Evolutionary conservation across 495 filamentous ascomycete genomes (phyloP).

Genomic region (Aspergillus heteromorphus): DNA sequence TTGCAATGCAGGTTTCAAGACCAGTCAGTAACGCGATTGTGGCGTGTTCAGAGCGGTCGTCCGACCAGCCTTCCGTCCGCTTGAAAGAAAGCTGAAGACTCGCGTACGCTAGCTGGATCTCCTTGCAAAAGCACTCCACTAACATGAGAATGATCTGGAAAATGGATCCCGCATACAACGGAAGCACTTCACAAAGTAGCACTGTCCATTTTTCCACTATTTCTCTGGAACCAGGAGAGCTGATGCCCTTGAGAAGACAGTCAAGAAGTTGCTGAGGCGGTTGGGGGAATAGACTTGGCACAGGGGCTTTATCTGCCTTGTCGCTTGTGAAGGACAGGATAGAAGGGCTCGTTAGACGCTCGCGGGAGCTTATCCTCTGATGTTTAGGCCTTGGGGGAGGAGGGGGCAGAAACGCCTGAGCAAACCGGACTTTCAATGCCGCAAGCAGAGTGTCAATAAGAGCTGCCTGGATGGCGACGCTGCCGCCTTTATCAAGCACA

Average conservation of each 20-base stretch:
- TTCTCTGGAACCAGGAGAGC: constrained; percentile 64
- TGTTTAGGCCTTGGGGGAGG: constrained; percentile 34
- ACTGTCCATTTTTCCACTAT: constrained; percentile 87
- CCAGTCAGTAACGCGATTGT: constrained; percentile 76
- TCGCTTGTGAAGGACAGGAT: constrained; percentile 46
- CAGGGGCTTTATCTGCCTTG: constrained; percentile 35
- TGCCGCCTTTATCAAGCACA: constrained; percentile 50
- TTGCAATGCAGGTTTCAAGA: constrained; percentile 82
- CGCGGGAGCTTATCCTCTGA: constrained; percentile 39
- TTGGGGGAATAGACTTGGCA: constrained; percentile 29
- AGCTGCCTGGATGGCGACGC: constrained; percentile 56
- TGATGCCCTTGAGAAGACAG: constrained; percentile 77
- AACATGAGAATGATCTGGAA: constrained; percentile 88
- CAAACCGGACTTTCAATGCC: constrained; percentile 60
- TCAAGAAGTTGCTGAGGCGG: constrained; percentile 75
- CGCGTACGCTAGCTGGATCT: constrained; percentile 67
- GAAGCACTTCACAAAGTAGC: constrained; percentile 79
- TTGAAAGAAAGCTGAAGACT: constrained; percentile 47
- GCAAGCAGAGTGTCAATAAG: constrained; percentile 71
- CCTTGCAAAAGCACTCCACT: constrained; percentile 78
- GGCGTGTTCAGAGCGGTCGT: constrained; percentile 41
- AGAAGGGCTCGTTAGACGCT: constrained; percentile 42
- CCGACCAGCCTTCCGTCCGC: constrained; percentile 38
- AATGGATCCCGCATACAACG: constrained; percentile 72
- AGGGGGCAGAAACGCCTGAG: constrained; percentile 36